A percentile compares a stretch with the other conserved stretches of the same genome.
phyloP scores from a whole-genome alignment of 2,329 filamentous ascomycete species.

The Beauveria brongniartii region DNA sequence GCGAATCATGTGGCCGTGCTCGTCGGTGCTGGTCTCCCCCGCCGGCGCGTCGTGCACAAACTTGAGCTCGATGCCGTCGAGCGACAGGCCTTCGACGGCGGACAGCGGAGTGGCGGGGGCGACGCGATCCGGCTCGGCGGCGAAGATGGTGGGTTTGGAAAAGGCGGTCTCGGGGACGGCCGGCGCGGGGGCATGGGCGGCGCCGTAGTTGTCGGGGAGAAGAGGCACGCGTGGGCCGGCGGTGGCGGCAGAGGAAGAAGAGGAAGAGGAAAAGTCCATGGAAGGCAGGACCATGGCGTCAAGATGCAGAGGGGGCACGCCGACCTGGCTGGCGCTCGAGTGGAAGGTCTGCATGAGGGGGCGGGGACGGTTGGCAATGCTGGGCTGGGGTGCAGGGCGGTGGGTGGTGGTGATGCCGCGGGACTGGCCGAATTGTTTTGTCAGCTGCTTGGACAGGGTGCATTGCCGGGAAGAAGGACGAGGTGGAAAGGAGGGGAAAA shows the following conservation, averaged over 20 bases:
- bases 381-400: conserved; percentile 37
- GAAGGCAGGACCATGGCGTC: conserved; percentile 48
- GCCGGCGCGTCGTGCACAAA: conserved; percentile 34
- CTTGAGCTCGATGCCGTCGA: conserved; percentile 49
- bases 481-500: not conserved
- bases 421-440: conserved; percentile 15
- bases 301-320: conserved; percentile 32
- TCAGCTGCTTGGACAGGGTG: not conserved
- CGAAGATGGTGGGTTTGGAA: conserved; percentile 40
- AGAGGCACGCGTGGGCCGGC: conserved; percentile 47
- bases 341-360: conserved; percentile 59
- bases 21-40: conserved; percentile 17
- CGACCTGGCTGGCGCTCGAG: conserved; percentile 38
- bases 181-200: conserved; percentile 35
- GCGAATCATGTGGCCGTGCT: conserved; percentile 38
- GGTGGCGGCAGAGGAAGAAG: conserved; percentile 21
- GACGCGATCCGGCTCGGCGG: conserved; percentile 46
- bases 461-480: not conserved
- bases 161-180: conserved; percentile 29
- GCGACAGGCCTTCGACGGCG: conserved; percentile 49
- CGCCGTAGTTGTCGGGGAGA: conserved; percentile 49
- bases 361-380: conserved; percentile 36
- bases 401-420: conserved; percentile 39
- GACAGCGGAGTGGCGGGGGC: conserved; percentile 43
- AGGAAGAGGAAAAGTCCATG: conserved; percentile 20